phyloP scores from a whole-genome alignment of 805 yeast species.

The Cyberlindnera sargentensis region DNA sequence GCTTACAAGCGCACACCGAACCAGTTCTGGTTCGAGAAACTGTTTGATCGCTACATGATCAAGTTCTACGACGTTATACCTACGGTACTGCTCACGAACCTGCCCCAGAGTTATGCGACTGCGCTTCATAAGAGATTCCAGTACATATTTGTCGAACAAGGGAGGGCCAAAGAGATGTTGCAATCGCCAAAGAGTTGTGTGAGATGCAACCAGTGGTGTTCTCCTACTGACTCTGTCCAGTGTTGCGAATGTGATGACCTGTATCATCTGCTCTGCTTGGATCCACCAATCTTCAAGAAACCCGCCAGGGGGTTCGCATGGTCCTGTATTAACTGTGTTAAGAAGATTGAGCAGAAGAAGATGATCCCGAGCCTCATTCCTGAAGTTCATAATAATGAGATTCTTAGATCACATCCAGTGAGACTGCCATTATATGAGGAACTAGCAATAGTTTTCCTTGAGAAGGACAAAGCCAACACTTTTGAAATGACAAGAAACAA shows the following conservation, averaged over 20 bases:
- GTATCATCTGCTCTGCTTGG: conserved; percentile 78
- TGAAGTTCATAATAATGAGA: neutral
- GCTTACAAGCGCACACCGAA: conserved; percentile 52
- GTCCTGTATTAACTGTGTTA: conserved; percentile 80
- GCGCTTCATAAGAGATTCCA: conserved; percentile 64
- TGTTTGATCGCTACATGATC: conserved; percentile 81
- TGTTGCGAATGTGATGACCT: conserved; percentile 71
- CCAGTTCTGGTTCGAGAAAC: conserved; percentile 75
- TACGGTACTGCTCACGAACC: conserved; percentile 47
- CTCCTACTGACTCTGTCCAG: conserved; percentile 59
- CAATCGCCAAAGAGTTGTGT: conserved; percentile 64
- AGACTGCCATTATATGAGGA: conserved; percentile 48
- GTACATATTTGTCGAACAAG: conserved; percentile 68
- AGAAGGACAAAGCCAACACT: conserved; percentile 34
- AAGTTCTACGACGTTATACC: conserved; percentile 74
- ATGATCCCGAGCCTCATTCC: conserved; percentile 11
- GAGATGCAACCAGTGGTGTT: conserved; percentile 82
- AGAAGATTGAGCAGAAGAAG: conserved; percentile 26
- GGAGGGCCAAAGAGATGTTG: conserved; percentile 55
- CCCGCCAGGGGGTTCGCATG: conserved; percentile 88
- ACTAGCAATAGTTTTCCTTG: conserved; percentile 46
- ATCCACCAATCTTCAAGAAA: conserved; percentile 72
- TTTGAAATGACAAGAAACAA: conserved; percentile 41
- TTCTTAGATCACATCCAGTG: conserved; percentile 1
- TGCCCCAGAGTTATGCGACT: conserved; percentile 51